Percentiles rank a stretch among this genome's conserved stretches.
Conservation (phyloP, 2,329 filamentous ascomycete species). For the Harringtonia aguacate region DNA sequence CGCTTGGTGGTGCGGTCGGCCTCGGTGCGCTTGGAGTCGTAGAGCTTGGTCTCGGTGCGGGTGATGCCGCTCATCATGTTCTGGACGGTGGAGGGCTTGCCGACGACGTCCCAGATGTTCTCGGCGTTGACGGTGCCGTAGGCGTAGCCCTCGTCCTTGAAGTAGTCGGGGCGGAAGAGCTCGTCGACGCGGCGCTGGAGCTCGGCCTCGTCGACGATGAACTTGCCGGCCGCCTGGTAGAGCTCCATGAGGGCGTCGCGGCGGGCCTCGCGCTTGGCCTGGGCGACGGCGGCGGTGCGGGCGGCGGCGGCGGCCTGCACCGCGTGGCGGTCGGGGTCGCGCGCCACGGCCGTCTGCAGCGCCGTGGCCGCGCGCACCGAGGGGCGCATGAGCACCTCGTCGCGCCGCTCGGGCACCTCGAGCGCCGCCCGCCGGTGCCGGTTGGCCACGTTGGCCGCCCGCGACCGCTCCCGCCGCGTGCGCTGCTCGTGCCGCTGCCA, state of each 20-base stretch:
- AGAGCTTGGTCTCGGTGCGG: constrained; percentile 20
- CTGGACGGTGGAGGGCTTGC: constrained; percentile 32
- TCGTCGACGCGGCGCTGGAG: constrained; percentile 62
- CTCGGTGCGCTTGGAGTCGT: constrained; percentile 26
- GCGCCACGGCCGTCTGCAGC: constrained; percentile 37
- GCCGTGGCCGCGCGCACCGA: constrained; percentile 46
- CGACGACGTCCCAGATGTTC: constrained; percentile 42
- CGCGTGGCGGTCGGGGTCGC: constrained; percentile 52
- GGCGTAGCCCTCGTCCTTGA: constrained; percentile 28
- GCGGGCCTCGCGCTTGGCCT: constrained; percentile 46
- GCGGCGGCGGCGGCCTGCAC: constrained; percentile 33
- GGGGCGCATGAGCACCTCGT: constrained; percentile 65
- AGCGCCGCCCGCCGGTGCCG: constrained; percentile 36
- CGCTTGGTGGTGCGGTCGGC: constrained; percentile 35
- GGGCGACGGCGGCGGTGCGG: constrained; percentile 31
- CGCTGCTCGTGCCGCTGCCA: constrained; percentile 49
- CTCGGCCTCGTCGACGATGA: constrained; percentile 75
- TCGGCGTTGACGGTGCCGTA: constrained; percentile 18
- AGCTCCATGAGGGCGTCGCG: constrained; percentile 70
- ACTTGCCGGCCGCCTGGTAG: constrained; percentile 78
- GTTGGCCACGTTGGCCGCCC: constrained; percentile 31
- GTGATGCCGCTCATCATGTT: constrained; percentile 30
- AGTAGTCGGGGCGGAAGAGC: constrained; percentile 59
- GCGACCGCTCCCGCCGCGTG: constrained; percentile 17
- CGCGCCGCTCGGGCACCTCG: constrained; percentile 50